Base-by-base conservation (phyloP, 129 eudicot species). In the Saussurea involucrata region DNA sequence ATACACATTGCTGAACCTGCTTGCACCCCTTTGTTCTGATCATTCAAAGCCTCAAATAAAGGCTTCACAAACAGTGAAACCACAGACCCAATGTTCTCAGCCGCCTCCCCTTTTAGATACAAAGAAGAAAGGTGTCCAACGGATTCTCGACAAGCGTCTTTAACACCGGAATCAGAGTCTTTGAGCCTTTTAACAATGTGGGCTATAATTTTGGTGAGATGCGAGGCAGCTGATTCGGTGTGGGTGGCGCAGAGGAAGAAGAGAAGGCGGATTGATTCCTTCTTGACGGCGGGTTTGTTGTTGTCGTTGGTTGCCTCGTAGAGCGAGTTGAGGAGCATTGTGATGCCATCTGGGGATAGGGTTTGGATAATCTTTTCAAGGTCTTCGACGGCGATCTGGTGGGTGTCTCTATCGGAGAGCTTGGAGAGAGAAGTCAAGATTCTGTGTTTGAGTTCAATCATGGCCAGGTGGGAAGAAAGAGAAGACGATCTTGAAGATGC, bases 331-430 rank as follows among this genome's bases (percentile, higher is more conserved):
- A 93, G 88, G 40, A 90, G 88, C 98, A 90, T 90, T 58, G 92
- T 77, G 78, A 90, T 79, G 69, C 88, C 95, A 34, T 93, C 97
- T 32, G 83, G 86, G n/a, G 94, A 66, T 15, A 93, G 88, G 82
- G 95, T 85, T 63, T 85, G 89, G 67, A 93, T 90, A 67, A 88
- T 84, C 17, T 88, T 87, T 72, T 93, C 92, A 29, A 93, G 91
- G 86, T 93, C 98, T 81, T 93, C 95, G 13, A 90, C 86, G 61
- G 92, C 98, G 92, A 93, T 90, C 89, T 93, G 98, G 85, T 93
- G 95, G 60, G 98, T 90, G 77, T 93, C 98, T 66, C 98, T 58
- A 69, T 93, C 98, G 76, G 98, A 89, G 73, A 93, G 97, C 49
- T 93, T 93, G 33, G 97, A 87, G 44, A 93, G 78, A 24, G 92